Conservation (phyloP, 2,329 filamentous ascomycete species). For the Podosphaera aphanis region DNA sequence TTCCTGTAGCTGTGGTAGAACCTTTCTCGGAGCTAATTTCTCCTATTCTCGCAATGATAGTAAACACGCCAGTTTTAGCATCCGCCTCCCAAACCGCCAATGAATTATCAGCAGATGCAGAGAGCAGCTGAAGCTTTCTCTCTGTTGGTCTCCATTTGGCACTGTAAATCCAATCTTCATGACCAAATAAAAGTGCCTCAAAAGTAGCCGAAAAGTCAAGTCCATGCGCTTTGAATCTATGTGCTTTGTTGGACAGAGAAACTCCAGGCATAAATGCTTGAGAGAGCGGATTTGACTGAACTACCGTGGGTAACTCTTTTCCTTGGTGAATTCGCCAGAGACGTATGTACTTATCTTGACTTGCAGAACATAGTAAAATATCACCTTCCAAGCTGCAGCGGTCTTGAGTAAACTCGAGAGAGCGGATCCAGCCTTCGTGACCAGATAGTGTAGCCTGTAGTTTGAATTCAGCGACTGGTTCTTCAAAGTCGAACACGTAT, state of each 20-base stretch:
- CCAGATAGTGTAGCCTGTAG: conserved; percentile 59
- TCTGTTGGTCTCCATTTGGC: conserved; percentile 22
- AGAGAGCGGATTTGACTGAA: conserved; percentile 29
- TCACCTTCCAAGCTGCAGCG: conserved; percentile 29
- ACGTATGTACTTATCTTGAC: conserved; percentile 91
- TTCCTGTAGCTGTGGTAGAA: conserved; percentile 86
- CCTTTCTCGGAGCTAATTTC: conserved; percentile 91
- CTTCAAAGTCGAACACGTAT: conserved; percentile 30
- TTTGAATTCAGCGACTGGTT: conserved; percentile 29
- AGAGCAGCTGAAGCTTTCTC: conserved; percentile 46
- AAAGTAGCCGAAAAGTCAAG: conserved; percentile 63
- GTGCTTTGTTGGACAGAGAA: conserved; percentile 71
- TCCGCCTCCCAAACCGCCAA: conserved; percentile 85
- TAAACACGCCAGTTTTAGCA: conserved; percentile 64
- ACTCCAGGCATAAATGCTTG: conserved; percentile 40
- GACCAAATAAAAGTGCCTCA: conserved; percentile 76
- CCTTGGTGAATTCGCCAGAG: conserved; percentile 71
- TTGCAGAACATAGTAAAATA: conserved; percentile 69
- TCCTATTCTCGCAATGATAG: conserved; percentile 63
- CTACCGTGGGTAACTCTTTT: conserved; percentile 31
- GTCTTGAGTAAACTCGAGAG: conserved; percentile 54
- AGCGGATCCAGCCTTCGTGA: conserved; percentile 88
- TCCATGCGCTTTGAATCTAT: conserved; percentile 40
- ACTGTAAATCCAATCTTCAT: conserved; percentile 97
- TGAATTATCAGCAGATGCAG: conserved; percentile 86